Percentiles rank a stretch among this genome's conserved stretches.
These are phyloP conservation scores for Schizothecium vesticola DNA, from an alignment of 495 filamentous ascomycete species.

Conservation along the genomic window DNA sequence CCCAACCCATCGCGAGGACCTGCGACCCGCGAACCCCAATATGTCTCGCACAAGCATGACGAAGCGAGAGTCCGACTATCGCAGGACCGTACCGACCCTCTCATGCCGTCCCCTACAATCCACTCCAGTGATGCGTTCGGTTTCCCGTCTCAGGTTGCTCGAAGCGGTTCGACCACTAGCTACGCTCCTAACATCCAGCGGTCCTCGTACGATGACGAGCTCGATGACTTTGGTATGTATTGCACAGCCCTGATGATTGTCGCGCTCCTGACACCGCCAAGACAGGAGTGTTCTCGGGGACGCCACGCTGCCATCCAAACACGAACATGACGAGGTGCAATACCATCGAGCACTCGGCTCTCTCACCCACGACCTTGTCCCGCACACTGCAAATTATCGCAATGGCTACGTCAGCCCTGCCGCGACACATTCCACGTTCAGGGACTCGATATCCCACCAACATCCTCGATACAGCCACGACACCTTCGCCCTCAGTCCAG, in stretches of 20 bases:
- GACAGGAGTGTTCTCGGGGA: constrained; percentile 20
- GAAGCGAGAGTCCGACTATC: background rate
- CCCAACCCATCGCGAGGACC: background rate
- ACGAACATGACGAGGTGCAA: background rate
- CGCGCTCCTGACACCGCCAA: background rate
- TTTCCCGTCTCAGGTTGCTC: background rate
- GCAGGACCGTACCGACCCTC: background rate
- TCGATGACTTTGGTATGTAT: constrained; percentile 9
- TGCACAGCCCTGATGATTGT: too few species aligned
- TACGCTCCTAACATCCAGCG: background rate
- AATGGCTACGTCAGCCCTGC: background rate
- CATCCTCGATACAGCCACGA: background rate
- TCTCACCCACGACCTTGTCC: constrained; percentile 4
- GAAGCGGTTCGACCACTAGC: background rate
- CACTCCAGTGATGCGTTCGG: background rate
- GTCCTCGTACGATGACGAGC: background rate
- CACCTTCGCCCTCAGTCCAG: background rate
- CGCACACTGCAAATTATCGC: background rate
- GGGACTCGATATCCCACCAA: background rate
- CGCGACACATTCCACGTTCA: background rate
- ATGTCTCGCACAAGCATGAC: background rate
- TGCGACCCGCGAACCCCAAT: background rate
- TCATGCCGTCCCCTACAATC: background rate
- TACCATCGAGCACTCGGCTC: background rate
- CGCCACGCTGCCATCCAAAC: background rate